Evolutionary conservation across 805 yeast genomes (phyloP).

Genomic region (Candida coquimbonensis): DNA sequence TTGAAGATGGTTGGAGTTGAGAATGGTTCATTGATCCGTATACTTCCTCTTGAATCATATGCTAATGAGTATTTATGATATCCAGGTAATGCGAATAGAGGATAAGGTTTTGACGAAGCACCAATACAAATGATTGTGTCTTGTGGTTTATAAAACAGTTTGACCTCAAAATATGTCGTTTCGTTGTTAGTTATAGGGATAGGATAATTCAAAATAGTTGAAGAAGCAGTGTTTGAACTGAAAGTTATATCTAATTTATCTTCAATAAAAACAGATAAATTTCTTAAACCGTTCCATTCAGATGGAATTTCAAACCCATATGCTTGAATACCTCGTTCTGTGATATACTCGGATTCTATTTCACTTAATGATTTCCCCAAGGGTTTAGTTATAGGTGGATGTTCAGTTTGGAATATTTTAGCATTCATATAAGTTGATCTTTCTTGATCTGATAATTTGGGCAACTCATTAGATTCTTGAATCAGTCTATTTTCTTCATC

Average conservation of each 20-base stretch:
- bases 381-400: conserved; percentile 38
- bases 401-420: conserved; percentile 27
- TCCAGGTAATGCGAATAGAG: conserved; percentile 72
- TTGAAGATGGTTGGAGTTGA: conserved; percentile 33
- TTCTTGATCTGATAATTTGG: conserved; percentile 35
- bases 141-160: conserved; percentile 47
- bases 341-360: conserved; percentile 65
- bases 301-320: conserved; percentile 25
- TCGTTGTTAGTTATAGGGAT: conserved; percentile 35
- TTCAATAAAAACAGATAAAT: conserved; percentile 46
- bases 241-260: conserved; percentile 52
- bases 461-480: conserved; percentile 42
- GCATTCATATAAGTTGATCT: conserved; percentile 34
- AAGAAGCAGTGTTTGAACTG: conserved; percentile 10
- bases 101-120: conserved; percentile 65
- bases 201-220: conserved; percentile 29
- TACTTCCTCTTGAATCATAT: conserved; percentile 66
- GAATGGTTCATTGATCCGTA: conserved; percentile 61
- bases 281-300: conserved; percentile 32
- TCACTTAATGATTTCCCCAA: conserved; percentile 47
- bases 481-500: conserved; percentile 61
- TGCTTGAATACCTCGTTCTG: conserved; percentile 81
- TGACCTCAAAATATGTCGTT: conserved; percentile 68
- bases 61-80: conserved; percentile 62
- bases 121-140: conserved; percentile 59